A percentile compares a stretch with the other conserved stretches of the same genome.
These are phyloP conservation scores for Suaeda aralocaspica DNA, from an alignment of 148 eudicot species.

Conservation along the genomic window DNA sequence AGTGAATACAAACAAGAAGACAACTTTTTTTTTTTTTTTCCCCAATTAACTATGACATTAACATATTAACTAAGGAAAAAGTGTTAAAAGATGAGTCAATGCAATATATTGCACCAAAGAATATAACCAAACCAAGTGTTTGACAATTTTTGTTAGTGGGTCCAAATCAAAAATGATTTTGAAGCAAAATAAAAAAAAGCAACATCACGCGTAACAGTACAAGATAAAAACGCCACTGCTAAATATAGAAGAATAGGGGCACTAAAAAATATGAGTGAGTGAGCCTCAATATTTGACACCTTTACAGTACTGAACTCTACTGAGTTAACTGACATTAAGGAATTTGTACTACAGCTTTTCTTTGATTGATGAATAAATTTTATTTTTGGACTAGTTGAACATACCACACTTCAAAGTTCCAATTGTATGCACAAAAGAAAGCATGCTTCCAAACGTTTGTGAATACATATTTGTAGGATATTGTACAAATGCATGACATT, in stretches of 20 bases:
- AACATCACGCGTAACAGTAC: constrained; percentile 31
- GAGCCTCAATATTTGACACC: too few relatives aligned
- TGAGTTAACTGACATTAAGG: neutral
- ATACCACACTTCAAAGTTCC: constrained; percentile 12
- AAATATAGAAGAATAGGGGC: too few relatives aligned
- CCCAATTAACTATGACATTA: constrained; percentile 11
- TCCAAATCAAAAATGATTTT: constrained; percentile 24
- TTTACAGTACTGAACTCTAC: too few relatives aligned
- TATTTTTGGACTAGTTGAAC: neutral
- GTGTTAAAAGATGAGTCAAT: constrained; percentile 22
- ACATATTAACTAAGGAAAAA: constrained; percentile 16
- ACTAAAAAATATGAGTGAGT: neutral
- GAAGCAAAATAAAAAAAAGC: constrained; percentile 24
- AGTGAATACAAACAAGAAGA: constrained; percentile 32
- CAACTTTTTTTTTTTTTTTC: constrained; percentile 26
- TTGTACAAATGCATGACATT: neutral
- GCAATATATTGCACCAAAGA: constrained; percentile 27
- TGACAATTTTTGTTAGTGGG: constrained; percentile 31
- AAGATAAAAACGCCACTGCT: neutral
- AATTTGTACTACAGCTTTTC: neutral
- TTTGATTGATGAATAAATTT: constrained; percentile 15
- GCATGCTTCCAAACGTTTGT: constrained; percentile 19
- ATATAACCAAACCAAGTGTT: constrained; percentile 23
- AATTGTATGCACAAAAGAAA: constrained; percentile 20
- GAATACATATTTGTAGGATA: neutral